Evolutionary conservation across 1,284 basidiomycete genomes (phyloP), one percentile per base, ranked within the genome.

Genomic region (Moesziomyces sp.): DNA sequence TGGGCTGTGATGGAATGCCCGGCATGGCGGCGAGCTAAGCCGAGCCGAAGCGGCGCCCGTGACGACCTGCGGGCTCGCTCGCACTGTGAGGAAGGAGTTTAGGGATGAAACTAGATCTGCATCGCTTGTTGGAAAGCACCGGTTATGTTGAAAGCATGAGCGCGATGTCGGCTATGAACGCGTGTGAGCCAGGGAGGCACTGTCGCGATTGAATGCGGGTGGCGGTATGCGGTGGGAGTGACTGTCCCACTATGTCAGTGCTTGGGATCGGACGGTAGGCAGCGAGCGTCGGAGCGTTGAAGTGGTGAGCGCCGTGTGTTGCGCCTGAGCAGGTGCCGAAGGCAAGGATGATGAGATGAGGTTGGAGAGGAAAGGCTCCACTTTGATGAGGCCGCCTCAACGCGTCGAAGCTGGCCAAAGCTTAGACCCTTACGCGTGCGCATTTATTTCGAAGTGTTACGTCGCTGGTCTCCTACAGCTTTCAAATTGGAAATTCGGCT

Each of bases 1-100:
- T 79, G 45, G 77, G 74, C 46, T 67, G 57, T 46, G 64, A 64
- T 11, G 72, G 74, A 40, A 78, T 61, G 46, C 63, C 68, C 18
- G 70, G 74, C 69, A 74, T 74, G 46, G 24, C 35, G 40, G 58
- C 43, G n/a, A 45, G 21, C 13, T 40, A 2, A 18, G 38, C 38
- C 18, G 2, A 18, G 38, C 38, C 14, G 38, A 40, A 10, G 16
- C 38, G 38, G 1, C 14, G 38, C 38, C 18, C 18, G 38, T 18
- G 13, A 35, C 9, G 35, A 13, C 35, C 16, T 35, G 35, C 16
- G 5, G 5, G 35, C 35, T 35, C 35, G 35, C 35, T 35, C 35
- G 35, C 35, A 16, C 35, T 14, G 5, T 35, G 35, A 1, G 16
- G 35, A 16, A 14, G 13, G 13, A 14, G 9, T 35, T 10, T 5